Conservation (phyloP, 148 eudicot genomes). For the Fagopyrum esculentum region DNA sequence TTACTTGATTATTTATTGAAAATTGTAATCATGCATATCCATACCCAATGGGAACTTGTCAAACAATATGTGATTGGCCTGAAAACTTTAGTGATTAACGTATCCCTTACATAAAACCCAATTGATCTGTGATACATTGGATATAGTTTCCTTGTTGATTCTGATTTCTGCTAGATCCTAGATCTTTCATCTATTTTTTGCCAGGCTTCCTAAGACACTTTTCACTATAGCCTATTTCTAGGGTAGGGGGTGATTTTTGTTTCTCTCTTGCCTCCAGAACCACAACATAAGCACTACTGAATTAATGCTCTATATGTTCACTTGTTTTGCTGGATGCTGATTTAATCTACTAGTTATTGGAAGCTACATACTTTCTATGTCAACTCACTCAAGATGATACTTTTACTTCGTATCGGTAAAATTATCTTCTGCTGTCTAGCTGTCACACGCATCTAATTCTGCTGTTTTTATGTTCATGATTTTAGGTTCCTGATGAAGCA, state of each 20-base stretch:
- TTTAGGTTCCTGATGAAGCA: slow-evolving; percentile 97
- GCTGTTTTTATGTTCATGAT: too few relatives aligned
- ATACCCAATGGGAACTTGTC: not conserved
- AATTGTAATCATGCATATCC: not conserved
- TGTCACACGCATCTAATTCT: too few relatives aligned
- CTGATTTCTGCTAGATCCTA: not conserved
- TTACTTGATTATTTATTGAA: not conserved
- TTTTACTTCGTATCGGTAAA: too few relatives aligned
- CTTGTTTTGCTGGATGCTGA: not conserved
- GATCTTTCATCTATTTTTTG: not conserved
- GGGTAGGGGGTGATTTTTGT: not conserved
- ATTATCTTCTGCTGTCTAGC: too few relatives aligned
- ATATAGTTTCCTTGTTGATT: not conserved
- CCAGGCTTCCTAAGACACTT: not conserved
- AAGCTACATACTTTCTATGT: not conserved
- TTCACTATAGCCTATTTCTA: not conserved
- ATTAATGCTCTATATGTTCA: not conserved
- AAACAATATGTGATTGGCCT: not conserved
- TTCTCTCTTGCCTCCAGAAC: not conserved
- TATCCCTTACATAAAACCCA: not conserved
- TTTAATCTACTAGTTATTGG: not conserved
- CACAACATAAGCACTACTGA: not conserved
- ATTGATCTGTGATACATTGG: not conserved
- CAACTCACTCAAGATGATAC: not conserved
- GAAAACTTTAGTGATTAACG: not conserved